Evolutionary conservation across 208 protist species (phyloP).

Genomic region (Tritrichomonas foetus): DNA sequence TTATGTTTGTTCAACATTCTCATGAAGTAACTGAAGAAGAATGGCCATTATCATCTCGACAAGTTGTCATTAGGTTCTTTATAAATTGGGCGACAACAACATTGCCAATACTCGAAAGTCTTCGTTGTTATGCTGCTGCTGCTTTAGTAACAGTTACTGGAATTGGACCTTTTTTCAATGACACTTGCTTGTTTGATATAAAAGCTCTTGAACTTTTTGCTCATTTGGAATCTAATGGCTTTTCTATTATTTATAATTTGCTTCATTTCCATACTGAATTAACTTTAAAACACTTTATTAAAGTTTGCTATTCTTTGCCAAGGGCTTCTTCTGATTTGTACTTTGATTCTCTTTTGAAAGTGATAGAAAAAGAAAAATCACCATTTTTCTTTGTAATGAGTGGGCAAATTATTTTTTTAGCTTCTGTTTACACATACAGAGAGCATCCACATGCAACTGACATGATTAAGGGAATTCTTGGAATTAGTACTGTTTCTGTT

Average conservation of each 20-base stretch:
- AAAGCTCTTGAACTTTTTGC: background rate
- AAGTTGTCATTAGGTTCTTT: background rate
- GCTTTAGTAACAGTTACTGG: background rate
- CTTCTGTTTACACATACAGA: background rate
- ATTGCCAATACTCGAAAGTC: background rate
- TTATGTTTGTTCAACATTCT: background rate
- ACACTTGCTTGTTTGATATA: background rate
- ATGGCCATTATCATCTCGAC: background rate
- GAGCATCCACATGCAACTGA: background rate
- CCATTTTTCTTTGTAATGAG: background rate
- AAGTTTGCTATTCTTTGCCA: background rate
- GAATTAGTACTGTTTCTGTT: too few relatives aligned
- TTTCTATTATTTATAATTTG: background rate
- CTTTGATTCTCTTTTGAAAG: background rate
- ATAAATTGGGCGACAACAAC: background rate
- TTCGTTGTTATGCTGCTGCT: background rate
- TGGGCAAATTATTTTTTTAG: background rate
- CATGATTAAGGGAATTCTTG: background rate
- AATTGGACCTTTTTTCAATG: background rate
- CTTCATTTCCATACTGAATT: background rate
- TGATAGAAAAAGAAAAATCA: too few relatives aligned
- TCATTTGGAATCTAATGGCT: background rate
- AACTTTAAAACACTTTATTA: background rate
- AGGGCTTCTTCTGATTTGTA: background rate
- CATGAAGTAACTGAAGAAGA: background rate